Percentiles rank a stretch among this genome's conserved stretches.
These are phyloP conservation scores for Flaveria robusta DNA, from an alignment of 129 eudicot species.

Conservation along the genomic window DNA sequence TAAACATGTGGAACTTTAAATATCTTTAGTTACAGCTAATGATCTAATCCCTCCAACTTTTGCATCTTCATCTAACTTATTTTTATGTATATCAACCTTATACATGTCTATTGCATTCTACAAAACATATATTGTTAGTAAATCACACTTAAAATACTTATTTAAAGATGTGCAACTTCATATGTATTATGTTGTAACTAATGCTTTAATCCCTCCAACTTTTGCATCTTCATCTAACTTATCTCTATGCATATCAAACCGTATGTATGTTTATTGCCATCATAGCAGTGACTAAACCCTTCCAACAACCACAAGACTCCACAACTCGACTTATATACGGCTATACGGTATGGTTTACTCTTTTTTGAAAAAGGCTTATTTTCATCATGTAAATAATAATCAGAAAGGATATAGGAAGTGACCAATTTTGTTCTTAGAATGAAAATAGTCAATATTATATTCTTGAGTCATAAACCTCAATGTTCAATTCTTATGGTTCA, in stretches of 20 bases:
- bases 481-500: background rate
- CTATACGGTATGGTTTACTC: too few species aligned
- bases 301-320: too few species aligned
- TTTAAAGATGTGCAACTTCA: slow-evolving; percentile 15
- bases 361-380: background rate
- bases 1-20: slow-evolving; percentile 7
- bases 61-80: slow-evolving; percentile 14
- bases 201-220: background rate
- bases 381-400: background rate
- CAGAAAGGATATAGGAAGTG: background rate
- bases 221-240: slow-evolving; percentile 14
- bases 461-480: background rate
- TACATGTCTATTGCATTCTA: background rate
- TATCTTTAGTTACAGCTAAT: background rate
- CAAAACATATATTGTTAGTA: too few species aligned
- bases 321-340: too few species aligned
- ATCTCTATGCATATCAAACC: background rate
- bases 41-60: slow-evolving; percentile 1
- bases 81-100: background rate
- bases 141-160: slow-evolving; percentile 12
- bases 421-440: background rate
- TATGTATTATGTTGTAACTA: background rate
- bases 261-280: background rate
- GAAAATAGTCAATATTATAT: background rate
- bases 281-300: too few species aligned